Evolutionary conservation across 768 basidiomycete genomes (phyloP), one percentile per base, ranked within the genome.

Genomic region (Pleurotus eryngii): DNA sequence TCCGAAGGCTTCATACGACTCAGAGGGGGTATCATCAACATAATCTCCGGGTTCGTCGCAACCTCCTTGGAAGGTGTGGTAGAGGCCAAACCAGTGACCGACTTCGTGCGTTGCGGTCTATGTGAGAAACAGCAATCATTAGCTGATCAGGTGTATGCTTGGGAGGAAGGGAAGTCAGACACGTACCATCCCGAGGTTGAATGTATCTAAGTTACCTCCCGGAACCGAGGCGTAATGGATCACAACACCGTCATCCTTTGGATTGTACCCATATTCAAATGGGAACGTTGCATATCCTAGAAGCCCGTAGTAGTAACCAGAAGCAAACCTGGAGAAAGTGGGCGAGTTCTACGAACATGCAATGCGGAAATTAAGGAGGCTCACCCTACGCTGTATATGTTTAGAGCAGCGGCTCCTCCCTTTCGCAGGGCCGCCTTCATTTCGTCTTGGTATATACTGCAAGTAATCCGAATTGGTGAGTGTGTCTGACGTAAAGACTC

Each of bases 241-340:
- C 20, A 66, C 70, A 55, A 74, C 67, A 11, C 76, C 76, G 57
- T 79, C 76, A 50, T 73, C 70, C 5, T 55, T 57, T 8, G 72
- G 72, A 45, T 64, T 61, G 27, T 50, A 7, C 3, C 38, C 11
- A 65, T 74, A 78, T 24, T 59, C 57, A 11, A 47, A 64, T 7
- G 71, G 78, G 70, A 69, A 75, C 38, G 70, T 74, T 6, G 69
- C 63, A 60, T 76, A 76, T 43, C 72, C 74, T 56, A 76, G 65
- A n/a, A 78, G 70, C 11, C 72, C 71, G 20, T 55, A 49, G 35
- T 57, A 67, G 9, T 59, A 49, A 12, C 64, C 69, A 17, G 57
- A 57, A 20, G 38, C 49, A 65, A 72, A 65, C 38, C 67, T 66
- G 30, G 60, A 14, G n/a, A 5, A 20, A 14, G 15, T 43, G 17